These are phyloP conservation scores for Fragaria nilgerrensis DNA, from an alignment of 306 rosid species.

Conservation along the genomic window DNA sequence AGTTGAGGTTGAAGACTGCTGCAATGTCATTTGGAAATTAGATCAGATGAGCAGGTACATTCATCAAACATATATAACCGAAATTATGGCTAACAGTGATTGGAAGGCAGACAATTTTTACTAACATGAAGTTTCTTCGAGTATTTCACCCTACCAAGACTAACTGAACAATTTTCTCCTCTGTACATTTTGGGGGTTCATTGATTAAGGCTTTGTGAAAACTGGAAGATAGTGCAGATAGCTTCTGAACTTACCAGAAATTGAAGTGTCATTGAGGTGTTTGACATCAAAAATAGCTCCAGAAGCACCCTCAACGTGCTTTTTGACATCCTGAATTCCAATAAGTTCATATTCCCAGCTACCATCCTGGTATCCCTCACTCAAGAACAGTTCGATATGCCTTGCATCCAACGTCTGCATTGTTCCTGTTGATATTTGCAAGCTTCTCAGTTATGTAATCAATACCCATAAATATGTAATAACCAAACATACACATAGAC, in stretches of 20 bases:
- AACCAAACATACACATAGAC: background rate
- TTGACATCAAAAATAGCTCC: constrained; percentile 82
- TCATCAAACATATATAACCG: background rate
- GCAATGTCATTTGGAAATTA: constrained; percentile 40
- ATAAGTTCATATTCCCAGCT: constrained; percentile 85
- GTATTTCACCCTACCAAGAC: background rate
- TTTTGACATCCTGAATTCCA: constrained; percentile 81
- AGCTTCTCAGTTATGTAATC: background rate
- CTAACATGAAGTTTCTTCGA: background rate
- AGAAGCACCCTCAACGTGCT: constrained; percentile 73
- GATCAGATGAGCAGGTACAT: constrained; percentile 16
- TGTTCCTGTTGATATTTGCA: constrained; percentile 57
- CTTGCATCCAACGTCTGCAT: constrained; percentile 97
- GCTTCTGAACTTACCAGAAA: constrained; percentile 48
- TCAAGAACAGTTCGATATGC: constrained; percentile 82
- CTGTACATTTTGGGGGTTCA: background rate
- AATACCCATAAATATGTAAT: background rate
- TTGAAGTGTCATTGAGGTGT: constrained; percentile 59
- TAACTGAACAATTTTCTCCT: background rate
- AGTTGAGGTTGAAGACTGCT: constrained; percentile 67
- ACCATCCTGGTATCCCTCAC: constrained; percentile 62
- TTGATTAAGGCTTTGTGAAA: too few species aligned
- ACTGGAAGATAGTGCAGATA: background rate
- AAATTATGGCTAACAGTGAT: background rate
- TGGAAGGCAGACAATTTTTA: background rate